Evolutionary conservation across 805 yeast genomes (phyloP).

Genomic region (Debaryomyces prosopidis): DNA sequence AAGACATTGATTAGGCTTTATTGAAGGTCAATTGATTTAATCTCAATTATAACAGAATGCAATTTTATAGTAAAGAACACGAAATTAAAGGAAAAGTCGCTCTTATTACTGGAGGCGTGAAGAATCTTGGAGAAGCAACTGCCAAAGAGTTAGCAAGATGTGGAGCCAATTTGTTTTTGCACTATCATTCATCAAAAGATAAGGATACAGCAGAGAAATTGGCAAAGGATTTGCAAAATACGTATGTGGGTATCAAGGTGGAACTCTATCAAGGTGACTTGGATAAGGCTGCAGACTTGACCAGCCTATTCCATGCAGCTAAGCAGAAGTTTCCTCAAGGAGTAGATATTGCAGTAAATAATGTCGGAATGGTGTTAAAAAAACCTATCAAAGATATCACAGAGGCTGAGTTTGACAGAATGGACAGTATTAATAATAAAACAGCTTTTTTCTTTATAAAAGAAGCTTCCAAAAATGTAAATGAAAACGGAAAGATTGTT

Average conservation of each 20-base stretch:
- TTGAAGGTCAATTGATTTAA: too few relatives aligned
- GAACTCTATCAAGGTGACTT: constrained; percentile 44
- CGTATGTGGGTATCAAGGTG: constrained; percentile 41
- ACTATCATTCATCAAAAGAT: constrained; percentile 50
- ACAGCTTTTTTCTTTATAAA: constrained; percentile 62
- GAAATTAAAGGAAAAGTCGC: constrained; percentile 48
- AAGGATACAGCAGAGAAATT: constrained; percentile 34
- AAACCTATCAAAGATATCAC: constrained; percentile 54
- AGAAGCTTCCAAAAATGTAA: constrained; percentile 52
- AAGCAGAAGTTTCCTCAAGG: constrained; percentile 44
- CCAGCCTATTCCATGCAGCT: constrained; percentile 48
- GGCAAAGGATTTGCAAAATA: constrained; percentile 32
- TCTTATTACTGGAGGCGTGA: constrained; percentile 60
- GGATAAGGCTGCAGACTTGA: constrained; percentile 40
- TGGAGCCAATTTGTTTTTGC: constrained; percentile 56
- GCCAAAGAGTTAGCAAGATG: constrained; percentile 54
- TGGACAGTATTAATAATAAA: constrained; percentile 57
- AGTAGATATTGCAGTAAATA: constrained; percentile 65
- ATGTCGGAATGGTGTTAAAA: constrained; percentile 67
- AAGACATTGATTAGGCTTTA: too few relatives aligned
- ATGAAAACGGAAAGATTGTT: constrained; percentile 55
- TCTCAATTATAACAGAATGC: constrained; percentile 3
- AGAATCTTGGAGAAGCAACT: constrained; percentile 58
- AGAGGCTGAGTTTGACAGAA: constrained; percentile 54
- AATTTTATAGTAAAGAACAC: constrained; percentile 9